These are phyloP conservation scores for Endoconidiophora laricicola DNA, from an alignment of 2,329 filamentous ascomycete species.

Conservation along the genomic window DNA sequence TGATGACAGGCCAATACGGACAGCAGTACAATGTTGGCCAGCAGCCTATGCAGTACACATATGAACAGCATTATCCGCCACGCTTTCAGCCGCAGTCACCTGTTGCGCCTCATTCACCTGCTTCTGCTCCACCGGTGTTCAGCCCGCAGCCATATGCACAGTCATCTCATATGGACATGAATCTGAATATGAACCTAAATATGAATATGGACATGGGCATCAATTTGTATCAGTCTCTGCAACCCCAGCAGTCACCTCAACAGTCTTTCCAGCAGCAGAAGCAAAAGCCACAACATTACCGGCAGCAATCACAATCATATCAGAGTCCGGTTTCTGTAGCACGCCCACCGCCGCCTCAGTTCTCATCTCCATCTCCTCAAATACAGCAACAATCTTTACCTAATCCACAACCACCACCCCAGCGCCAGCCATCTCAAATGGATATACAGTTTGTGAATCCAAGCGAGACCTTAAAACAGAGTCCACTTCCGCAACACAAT, in stretches of 20 bases:
- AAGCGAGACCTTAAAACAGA: conserved; percentile 8
- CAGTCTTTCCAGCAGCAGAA: conserved; percentile 19
- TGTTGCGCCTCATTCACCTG: background rate
- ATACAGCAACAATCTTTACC: conserved; percentile 12
- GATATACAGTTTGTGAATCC: conserved; percentile 11
- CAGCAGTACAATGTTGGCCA: conserved; percentile 3
- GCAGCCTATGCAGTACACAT: conserved; percentile 7
- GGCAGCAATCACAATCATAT: conserved; percentile 9
- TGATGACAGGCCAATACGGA: conserved; percentile 14
- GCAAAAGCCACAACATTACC: conserved; percentile 14
- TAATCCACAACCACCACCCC: background rate
- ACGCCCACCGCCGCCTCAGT: conserved; percentile 13
- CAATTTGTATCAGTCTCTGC: conserved; percentile 3
- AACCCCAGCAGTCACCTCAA: conserved; percentile 18
- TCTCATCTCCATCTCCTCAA: conserved; percentile 15
- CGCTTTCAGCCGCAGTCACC: conserved; percentile 4
- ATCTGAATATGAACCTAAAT: conserved; percentile 19
- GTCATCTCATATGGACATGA: conserved; percentile 17
- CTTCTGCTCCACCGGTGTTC: background rate
- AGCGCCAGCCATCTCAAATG: conserved; percentile 9
- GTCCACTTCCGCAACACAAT: conserved; percentile 7
- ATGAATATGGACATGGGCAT: conserved; percentile 15
- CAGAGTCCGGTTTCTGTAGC: conserved; percentile 5
- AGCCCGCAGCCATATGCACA: conserved; percentile 21
- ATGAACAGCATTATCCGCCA: conserved; percentile 5